Conservation (phyloP, 805 yeast species). For the Saccharomyces jurei region DNA sequence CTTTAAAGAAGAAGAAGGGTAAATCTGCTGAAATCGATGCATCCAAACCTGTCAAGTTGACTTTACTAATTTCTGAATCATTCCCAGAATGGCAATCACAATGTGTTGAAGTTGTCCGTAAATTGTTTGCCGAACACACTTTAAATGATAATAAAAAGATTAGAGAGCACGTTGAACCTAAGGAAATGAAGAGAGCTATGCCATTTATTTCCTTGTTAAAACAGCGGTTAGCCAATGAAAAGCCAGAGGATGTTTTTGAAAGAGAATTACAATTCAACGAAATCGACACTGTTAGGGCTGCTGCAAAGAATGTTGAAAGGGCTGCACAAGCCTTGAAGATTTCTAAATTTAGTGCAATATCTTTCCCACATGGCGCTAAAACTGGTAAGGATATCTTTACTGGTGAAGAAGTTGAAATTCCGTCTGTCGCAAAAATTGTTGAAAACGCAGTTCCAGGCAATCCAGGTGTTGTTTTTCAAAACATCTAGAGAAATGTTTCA, state of each 20-base stretch:
- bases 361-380: conserved; percentile 54
- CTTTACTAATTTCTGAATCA: conserved; percentile 66
- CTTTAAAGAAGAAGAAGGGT: conserved; percentile 82
- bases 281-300: conserved; percentile 51
- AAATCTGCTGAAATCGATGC: conserved; percentile 68
- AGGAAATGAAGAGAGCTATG: conserved; percentile 97
- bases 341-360: conserved; percentile 49
- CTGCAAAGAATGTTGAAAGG: conserved; percentile 48
- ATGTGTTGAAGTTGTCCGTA: conserved; percentile 72
- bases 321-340: conserved; percentile 56
- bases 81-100: conserved; percentile 89
- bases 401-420: conserved; percentile 61
- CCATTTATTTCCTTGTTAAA: conserved; percentile 86
- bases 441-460: conserved; percentile 87
- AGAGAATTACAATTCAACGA: conserved; percentile 83
- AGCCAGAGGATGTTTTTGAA: conserved; percentile 75
- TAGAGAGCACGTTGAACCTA: conserved; percentile 57
- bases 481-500: conserved; percentile 34
- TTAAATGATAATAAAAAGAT: conserved; percentile 58
- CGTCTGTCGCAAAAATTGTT: conserved; percentile 53
- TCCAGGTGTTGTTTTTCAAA: conserved; percentile 77
- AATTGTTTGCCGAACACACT: conserved; percentile 56
- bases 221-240: conserved; percentile 61
- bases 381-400: conserved; percentile 59
- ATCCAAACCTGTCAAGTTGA: conserved; percentile 61